A percentile compares a stretch with the other conserved stretches of the same genome.
These are phyloP conservation scores for Solanum chaucha DNA, from an alignment of 257 asterid species.

Conservation along the genomic window DNA sequence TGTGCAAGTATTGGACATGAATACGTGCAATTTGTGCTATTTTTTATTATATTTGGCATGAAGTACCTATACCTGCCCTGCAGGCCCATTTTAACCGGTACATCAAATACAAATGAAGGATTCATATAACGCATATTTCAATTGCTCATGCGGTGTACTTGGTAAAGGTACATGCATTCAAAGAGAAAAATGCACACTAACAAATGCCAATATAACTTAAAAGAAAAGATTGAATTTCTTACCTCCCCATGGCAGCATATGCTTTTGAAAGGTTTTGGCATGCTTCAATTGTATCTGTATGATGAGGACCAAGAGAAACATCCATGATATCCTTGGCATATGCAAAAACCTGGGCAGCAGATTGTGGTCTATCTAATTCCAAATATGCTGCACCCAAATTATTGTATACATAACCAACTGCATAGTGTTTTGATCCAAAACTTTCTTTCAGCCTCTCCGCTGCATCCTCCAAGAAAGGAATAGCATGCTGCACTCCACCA, in stretches of 20 bases:
- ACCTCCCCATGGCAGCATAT: conserved; percentile 88
- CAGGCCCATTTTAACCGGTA: not conserved
- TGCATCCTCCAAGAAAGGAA: conserved; percentile 84
- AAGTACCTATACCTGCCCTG: not conserved
- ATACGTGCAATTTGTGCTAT: not conserved
- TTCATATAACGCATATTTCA: not conserved
- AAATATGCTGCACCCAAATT: conserved; percentile 87
- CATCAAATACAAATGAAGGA: not conserved
- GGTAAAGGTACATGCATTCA: not conserved
- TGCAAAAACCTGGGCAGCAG: conserved; percentile 92
- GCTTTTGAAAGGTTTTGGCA: conserved; percentile 88
- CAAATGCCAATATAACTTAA: not conserved
- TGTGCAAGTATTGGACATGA: not conserved
- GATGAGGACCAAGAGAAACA: conserved; percentile 88
- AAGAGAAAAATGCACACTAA: not conserved
- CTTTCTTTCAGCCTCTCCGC: conserved; percentile 91
- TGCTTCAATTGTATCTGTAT: conserved; percentile 71
- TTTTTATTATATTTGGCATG: not conserved
- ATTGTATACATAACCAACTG: conserved; percentile 79
- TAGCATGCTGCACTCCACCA: conserved; percentile 63
- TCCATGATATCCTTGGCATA: conserved; percentile 87
- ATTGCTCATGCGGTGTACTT: not conserved
- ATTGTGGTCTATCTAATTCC: conserved; percentile 82
- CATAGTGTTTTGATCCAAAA: conserved; percentile 78
- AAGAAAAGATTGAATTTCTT: not conserved